Evolutionary conservation across 805 yeast species (phyloP).

Genomic region (Metschnikowia drakensbergensis): DNA sequence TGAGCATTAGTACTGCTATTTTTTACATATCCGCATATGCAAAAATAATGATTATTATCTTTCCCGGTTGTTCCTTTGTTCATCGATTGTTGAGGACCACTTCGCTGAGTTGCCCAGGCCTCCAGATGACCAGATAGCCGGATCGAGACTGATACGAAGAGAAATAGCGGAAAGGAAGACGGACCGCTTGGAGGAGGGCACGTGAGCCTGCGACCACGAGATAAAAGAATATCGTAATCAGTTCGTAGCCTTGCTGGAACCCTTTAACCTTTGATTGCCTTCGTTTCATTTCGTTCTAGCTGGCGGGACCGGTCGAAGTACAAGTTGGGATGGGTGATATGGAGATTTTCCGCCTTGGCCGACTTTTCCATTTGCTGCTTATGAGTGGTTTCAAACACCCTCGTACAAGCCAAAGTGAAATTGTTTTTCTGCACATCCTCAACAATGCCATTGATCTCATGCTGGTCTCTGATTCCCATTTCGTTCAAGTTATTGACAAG

Average conservation of each 20-base stretch:
- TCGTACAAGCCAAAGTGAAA: conserved; percentile 83
- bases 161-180: not conserved
- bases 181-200: too few species aligned
- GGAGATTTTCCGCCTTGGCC: conserved; percentile 46
- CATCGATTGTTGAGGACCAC: too few species aligned
- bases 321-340: conserved; percentile 81
- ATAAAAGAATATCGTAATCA: too few species aligned
- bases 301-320: conserved; percentile 77
- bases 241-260: too few species aligned
- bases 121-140: too few species aligned
- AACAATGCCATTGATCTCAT: conserved; percentile 53
- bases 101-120: too few species aligned
- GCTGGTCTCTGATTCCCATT: conserved; percentile 63
- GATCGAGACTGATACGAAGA: too few species aligned
- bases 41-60: not conserved
- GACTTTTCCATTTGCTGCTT: conserved; percentile 41
- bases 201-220: too few species aligned
- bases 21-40: not conserved
- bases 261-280: conserved; percentile 5
- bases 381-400: conserved; percentile 76
- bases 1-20: not conserved
- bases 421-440: conserved; percentile 67
- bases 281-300: conserved; percentile 35
- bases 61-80: too few species aligned
- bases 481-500: conserved; percentile 52